Base-by-base conservation (phyloP, 371 early-diverging fungal genomes). In the Encephalitozoon cuniculi region DNA sequence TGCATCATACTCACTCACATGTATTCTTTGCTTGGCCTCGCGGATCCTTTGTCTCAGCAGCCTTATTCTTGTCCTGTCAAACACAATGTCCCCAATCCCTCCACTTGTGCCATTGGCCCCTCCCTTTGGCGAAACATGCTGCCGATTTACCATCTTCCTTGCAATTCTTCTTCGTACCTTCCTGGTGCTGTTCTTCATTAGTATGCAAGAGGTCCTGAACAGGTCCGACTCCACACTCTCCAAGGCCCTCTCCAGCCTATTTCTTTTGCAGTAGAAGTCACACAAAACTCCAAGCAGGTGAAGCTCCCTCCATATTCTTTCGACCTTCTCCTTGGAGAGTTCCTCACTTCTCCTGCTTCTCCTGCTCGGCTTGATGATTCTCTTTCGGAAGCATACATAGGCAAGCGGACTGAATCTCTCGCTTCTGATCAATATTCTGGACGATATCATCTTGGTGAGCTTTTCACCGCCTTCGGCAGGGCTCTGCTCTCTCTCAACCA, bases 351-450 rank as follows among this genome's bases (percentile, higher is more conserved):
- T 67, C 67, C 80, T 74, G 23, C 52, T 82, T 74, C 78, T 77
- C 18, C 83, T 49, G 28, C n/a, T 74, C 2, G 78, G 78, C 43
- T 75, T 69, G n/a, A 78, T 30, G 11, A 76, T 76, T 66, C 79
- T 59, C 64, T 37, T 68, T 72, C 79, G 65, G 64, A 82, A 82
- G 68, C 82, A 80, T 18, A 78, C 55, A 67, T 80, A 80, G 9
- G 78, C 71, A 49, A 74, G 64, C 23, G 28, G 75, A 21, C 39
- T 54, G 4, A 8, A 11, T 7, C 54, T 67, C 4, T 78, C 82
- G 55, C 69, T 69, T 46, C 69, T 37, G 64, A 70, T 41, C n/a
- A 82, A 15, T 30, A 66, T 59, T 40, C 63, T 74, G 12, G 54
- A 12, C 37, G 68, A 1, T 18, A 71, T 23, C 41, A 26, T 53